These are phyloP conservation scores for Cytospora piceae DNA, from an alignment of 2,329 filamentous ascomycete genomes.

Conservation along the genomic window DNA sequence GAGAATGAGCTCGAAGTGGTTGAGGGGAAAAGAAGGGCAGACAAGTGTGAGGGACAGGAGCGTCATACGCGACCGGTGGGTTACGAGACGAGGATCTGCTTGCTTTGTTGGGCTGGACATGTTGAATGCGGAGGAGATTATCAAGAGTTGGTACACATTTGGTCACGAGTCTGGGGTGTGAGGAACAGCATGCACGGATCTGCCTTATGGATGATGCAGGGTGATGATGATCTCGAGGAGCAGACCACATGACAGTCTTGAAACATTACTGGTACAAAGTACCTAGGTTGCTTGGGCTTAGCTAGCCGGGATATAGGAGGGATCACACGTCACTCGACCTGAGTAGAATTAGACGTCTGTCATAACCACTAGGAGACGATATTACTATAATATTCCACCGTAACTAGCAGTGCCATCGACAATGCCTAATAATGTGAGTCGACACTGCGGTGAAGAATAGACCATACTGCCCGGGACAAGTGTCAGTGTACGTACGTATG, in stretches of 20 bases:
- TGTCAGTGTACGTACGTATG: too few species aligned
- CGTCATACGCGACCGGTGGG: background rate
- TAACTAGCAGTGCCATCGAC: background rate
- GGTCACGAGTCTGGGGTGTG: constrained; percentile 5
- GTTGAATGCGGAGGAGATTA: background rate
- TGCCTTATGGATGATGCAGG: background rate
- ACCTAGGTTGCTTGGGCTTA: background rate
- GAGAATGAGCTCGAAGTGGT: background rate
- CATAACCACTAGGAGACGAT: background rate
- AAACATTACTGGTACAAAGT: constrained; percentile 1
- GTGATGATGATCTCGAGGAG: constrained; percentile 12
- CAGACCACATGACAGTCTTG: background rate
- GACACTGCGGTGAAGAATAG: background rate
- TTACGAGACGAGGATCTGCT: background rate
- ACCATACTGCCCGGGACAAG: too few species aligned
- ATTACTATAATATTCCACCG: background rate
- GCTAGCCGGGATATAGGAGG: constrained; percentile 8
- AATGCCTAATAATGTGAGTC: background rate
- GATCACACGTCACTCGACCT: background rate
- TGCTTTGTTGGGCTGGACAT: background rate
- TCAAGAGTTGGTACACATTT: constrained; percentile 14
- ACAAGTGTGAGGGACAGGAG: background rate
- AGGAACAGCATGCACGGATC: constrained; percentile 10
- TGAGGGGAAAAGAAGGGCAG: background rate
- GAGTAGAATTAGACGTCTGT: background rate